phyloP scores from a whole-genome alignment of 1,284 basidiomycete genomes.

The Omphalotus olearius region DNA sequence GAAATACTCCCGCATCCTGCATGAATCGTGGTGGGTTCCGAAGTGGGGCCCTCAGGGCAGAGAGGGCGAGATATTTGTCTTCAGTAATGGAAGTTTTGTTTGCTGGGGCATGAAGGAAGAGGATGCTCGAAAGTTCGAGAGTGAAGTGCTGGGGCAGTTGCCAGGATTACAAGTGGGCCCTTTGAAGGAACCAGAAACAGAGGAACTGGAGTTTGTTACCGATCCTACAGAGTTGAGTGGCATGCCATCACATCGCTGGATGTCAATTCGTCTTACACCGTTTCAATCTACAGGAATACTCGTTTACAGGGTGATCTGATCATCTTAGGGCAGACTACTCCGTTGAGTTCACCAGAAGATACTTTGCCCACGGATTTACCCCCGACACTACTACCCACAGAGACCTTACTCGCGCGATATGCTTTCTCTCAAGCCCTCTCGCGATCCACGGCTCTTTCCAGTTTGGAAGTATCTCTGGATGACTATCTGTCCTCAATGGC shows the following conservation, averaged over 20 bases:
- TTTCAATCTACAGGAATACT: conserved; percentile 51
- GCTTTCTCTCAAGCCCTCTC: conserved; percentile 88
- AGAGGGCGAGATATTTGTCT: conserved; percentile 85
- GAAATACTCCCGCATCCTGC: conserved; percentile 48
- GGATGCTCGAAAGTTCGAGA: conserved; percentile 68
- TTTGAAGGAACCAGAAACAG: conserved; percentile 73
- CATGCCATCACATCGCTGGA: conserved; percentile 14
- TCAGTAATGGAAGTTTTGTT: conserved; percentile 81
- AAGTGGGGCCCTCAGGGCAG: conserved; percentile 56
- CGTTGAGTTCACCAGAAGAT: conserved; percentile 38
- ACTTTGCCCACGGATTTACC: conserved; percentile 41
- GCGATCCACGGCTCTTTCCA: conserved; percentile 80
- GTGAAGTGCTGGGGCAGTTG: conserved; percentile 54
- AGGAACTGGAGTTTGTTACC: conserved; percentile 87
- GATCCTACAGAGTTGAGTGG: conserved; percentile 71
- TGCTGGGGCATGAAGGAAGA: conserved; percentile 85
- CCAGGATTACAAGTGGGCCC: conserved; percentile 57
- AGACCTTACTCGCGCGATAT: conserved; percentile 79
- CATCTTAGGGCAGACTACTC: conserved; percentile 71
- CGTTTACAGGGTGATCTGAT: conserved; percentile 87
- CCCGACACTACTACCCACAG: conserved; percentile 48
- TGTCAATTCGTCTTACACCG: conserved; percentile 10
- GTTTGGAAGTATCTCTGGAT: conserved; percentile 79
- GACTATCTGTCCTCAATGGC: conserved; percentile 80
- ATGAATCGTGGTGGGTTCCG: conserved; percentile 80